phyloP scores from a whole-genome alignment of 2,329 filamentous ascomycete species.

The Calonectria pauciramosa region DNA sequence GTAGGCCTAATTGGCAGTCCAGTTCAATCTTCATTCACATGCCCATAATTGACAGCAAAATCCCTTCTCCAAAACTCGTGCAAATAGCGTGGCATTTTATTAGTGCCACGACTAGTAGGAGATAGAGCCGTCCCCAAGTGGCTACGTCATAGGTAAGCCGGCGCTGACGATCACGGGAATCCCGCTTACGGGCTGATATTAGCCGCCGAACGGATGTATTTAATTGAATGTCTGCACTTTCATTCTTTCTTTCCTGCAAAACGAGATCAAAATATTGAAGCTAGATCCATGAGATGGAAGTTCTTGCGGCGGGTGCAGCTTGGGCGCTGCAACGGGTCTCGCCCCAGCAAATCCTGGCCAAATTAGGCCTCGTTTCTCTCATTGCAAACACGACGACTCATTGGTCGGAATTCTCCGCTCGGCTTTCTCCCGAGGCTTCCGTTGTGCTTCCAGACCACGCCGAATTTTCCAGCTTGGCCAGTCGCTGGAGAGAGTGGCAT shows the following conservation, averaged over 20 bases:
- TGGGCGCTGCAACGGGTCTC: slow-evolving; percentile 22
- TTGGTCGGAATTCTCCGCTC: slow-evolving; percentile 26
- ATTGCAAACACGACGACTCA: background rate
- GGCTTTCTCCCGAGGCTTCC: slow-evolving; percentile 27
- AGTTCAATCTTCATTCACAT: too few relatives aligned
- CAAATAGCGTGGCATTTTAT: too few relatives aligned
- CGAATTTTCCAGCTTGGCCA: background rate
- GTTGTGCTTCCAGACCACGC: background rate
- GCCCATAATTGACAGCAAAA: too few relatives aligned
- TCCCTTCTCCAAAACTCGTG: too few relatives aligned
- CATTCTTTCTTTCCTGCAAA: background rate
- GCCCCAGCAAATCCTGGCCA: slow-evolving; percentile 13
- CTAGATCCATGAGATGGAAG: slow-evolving; percentile 15
- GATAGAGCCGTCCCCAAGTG: background rate
- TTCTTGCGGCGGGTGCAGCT: slow-evolving; percentile 27
- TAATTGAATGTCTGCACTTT: background rate
- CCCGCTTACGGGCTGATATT: background rate
- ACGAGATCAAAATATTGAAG: background rate
- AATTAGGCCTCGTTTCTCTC: slow-evolving; percentile 25
- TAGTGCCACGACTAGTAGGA: too few relatives aligned
- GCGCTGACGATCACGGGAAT: background rate
- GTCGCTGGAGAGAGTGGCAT: slow-evolving; percentile 37
- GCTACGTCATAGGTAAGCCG: background rate
- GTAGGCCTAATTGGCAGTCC: too few relatives aligned
- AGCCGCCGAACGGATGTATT: background rate